Percentiles rank a stretch among this genome's conserved stretches.
Evolutionary conservation across 306 rosid species (phyloP).

Genomic region (Prunus mira): DNA sequence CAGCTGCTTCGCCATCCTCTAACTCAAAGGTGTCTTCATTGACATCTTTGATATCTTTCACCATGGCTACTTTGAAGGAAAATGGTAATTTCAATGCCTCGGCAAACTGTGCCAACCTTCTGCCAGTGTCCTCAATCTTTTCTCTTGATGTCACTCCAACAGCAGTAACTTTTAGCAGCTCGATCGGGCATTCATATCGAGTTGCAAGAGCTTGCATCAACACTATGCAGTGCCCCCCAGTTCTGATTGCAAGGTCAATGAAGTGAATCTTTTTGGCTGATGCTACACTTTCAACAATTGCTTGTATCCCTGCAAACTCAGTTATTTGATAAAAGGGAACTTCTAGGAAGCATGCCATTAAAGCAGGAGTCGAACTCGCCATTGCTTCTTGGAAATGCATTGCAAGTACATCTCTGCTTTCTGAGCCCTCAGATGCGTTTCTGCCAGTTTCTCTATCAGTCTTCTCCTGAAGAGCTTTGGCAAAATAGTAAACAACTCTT

Average conservation of each 20-base stretch:
- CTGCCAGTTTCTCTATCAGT: slow-evolving; percentile 48
- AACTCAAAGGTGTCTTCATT: slow-evolving; percentile 34
- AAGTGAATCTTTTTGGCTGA: slow-evolving; percentile 33
- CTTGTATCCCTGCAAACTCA: slow-evolving; percentile 34
- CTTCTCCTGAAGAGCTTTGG: slow-evolving; percentile 47
- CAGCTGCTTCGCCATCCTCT: slow-evolving; percentile 43
- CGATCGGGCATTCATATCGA: slow-evolving; percentile 11
- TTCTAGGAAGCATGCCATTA: slow-evolving; percentile 22
- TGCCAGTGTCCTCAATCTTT: slow-evolving; percentile 29
- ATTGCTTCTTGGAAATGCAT: slow-evolving; percentile 2
- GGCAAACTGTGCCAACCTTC: slow-evolving; percentile 34
- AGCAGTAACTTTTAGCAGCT: slow-evolving; percentile 33
- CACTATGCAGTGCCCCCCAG: slow-evolving; percentile 27
- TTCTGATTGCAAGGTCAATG: slow-evolving; percentile 28
- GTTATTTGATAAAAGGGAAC: slow-evolving; percentile 28
- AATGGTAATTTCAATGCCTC: slow-evolving; percentile 42
- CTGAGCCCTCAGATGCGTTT: slow-evolving; percentile 11
- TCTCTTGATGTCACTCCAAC: slow-evolving; percentile 21
- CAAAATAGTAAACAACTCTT: slow-evolving; percentile 45
- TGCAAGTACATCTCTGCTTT: slow-evolving; percentile 14
- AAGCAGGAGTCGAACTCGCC: slow-evolving; percentile 19
- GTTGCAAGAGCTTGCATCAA: slow-evolving; percentile 41
- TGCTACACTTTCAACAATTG: slow-evolving; percentile 29
- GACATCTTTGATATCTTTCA: slow-evolving; percentile 34
- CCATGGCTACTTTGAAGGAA: slow-evolving; percentile 39